These are phyloP conservation scores for Boletus reticulatus DNA, from an alignment of 768 basidiomycete genomes.

Conservation along the genomic window DNA sequence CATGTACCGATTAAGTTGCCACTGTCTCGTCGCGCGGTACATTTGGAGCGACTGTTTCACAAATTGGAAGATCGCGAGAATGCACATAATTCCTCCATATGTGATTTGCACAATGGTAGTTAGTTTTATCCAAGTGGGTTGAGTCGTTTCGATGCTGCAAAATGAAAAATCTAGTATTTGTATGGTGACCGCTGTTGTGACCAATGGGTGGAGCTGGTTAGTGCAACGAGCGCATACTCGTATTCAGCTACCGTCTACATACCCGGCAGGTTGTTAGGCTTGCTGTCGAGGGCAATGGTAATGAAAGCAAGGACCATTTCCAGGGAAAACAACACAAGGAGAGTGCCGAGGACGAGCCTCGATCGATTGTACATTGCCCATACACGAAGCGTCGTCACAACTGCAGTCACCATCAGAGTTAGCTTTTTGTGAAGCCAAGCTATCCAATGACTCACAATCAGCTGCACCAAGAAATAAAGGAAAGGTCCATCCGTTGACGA, in stretches of 20 bases:
- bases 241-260: neutral
- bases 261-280: too few relatives aligned
- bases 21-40: neutral
- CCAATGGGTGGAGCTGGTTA: neutral
- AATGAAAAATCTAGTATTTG: neutral
- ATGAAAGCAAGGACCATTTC: neutral
- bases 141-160: neutral
- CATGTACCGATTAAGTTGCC: neutral
- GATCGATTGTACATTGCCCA: neutral
- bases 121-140: neutral
- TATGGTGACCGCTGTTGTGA: neutral
- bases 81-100: neutral
- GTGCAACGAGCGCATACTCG: too few relatives aligned
- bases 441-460: neutral
- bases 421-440: too few relatives aligned
- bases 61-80: neutral
- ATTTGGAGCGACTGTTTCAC: neutral
- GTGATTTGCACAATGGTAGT: neutral
- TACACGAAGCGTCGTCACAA: neutral
- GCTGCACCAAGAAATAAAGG: neutral
- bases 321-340: too few relatives aligned
- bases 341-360: too few relatives aligned
- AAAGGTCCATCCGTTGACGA: neutral
- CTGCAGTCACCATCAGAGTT: neutral
- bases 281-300: neutral